These are phyloP conservation scores for Saturnispora zaruensis DNA, from an alignment of 805 yeast genomes.

Conservation along the genomic window DNA sequence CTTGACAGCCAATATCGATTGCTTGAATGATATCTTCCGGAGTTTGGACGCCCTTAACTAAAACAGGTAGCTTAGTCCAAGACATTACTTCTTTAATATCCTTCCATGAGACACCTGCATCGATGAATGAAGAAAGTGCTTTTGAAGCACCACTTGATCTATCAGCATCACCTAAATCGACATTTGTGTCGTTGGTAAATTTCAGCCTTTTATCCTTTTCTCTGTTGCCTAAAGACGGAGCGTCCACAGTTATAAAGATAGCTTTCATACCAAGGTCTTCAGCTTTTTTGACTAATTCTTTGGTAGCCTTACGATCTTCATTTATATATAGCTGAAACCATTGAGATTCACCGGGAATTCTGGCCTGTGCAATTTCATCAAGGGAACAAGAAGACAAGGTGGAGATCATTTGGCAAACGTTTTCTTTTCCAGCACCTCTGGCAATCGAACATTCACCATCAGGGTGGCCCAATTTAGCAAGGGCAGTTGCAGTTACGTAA, in stretches of 20 bases:
- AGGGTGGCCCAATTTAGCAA: conserved; percentile 85
- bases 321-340: conserved; percentile 89
- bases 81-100: conserved; percentile 50
- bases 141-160: conserved; percentile 76
- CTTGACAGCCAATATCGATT: conserved; percentile 60
- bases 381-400: conserved; percentile 83
- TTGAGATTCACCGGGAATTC: conserved; percentile 58
- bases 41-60: conserved; percentile 79
- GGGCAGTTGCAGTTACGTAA: conserved; percentile 85
- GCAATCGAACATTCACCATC: conserved; percentile 89
- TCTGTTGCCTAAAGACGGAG: conserved; percentile 84
- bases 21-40: conserved; percentile 73
- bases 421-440: conserved; percentile 66
- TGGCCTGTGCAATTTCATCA: conserved; percentile 74
- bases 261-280: conserved; percentile 72
- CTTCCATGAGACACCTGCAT: conserved; percentile 56
- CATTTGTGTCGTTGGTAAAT: conserved; percentile 36
- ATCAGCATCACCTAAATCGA: conserved; percentile 42
- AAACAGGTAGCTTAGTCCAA: conserved; percentile 55
- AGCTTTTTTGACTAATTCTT: conserved; percentile 57
- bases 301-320: conserved; percentile 58
- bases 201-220: conserved; percentile 46
- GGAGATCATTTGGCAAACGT: conserved; percentile 81
- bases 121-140: conserved; percentile 81
- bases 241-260: conserved; percentile 83